These are phyloP conservation scores for Oryza rufipogon DNA, from an alignment of 176 grass and related monocot genomes.

Conservation along the genomic window DNA sequence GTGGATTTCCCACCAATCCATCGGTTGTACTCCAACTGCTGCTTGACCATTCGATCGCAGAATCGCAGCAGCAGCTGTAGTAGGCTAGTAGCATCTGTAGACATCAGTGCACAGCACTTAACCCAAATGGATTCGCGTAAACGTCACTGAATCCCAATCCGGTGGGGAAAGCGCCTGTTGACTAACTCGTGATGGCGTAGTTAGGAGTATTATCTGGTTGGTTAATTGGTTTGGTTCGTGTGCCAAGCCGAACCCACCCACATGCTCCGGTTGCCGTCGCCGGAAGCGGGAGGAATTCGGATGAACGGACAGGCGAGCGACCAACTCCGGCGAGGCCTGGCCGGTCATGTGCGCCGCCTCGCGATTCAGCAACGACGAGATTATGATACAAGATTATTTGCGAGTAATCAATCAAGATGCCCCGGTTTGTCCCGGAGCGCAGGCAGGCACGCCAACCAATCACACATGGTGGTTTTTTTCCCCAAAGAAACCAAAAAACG, in stretches of 20 bases:
- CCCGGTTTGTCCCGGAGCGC: background rate
- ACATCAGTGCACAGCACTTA: too few species aligned
- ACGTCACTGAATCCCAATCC: constrained; percentile 20
- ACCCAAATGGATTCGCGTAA: constrained; percentile 26
- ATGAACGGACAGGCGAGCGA: background rate
- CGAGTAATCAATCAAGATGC: background rate
- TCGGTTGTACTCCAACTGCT: too few species aligned
- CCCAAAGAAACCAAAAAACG: background rate
- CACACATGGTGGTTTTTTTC: background rate
- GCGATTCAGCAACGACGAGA: too few species aligned
- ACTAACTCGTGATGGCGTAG: constrained; percentile 16
- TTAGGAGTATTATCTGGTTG: too few species aligned
- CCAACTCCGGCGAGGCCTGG: constrained; percentile 22
- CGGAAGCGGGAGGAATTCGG: background rate
- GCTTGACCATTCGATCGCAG: background rate
- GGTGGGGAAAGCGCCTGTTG: constrained; percentile 11
- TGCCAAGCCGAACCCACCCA: constrained; percentile 6
- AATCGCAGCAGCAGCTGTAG: background rate
- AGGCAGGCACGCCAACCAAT: background rate
- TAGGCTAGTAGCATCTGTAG: too few species aligned
- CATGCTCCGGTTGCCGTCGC: constrained; percentile 15
- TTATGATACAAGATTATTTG: too few species aligned
- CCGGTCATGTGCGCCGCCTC: too few species aligned
- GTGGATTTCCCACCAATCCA: background rate
- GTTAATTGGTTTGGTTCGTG: background rate